Conservation (phyloP, 352 stramenopile species). For the Phytophthora rubi region DNA sequence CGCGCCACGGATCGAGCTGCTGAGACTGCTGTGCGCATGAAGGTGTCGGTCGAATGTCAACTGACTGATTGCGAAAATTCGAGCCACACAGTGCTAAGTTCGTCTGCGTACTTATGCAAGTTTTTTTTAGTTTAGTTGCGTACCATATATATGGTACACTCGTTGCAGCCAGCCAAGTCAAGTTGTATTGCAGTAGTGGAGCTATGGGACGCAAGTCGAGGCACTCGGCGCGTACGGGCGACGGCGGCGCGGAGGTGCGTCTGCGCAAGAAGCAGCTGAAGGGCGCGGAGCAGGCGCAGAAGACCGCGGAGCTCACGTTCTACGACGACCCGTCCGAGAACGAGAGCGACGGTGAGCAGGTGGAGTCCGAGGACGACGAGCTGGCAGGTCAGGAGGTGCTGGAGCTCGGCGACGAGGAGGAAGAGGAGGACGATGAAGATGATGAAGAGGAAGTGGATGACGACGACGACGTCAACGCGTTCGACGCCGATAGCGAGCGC, state of each 20-base stretch:
- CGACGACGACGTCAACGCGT: slow-evolving; percentile 55
- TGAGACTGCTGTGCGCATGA: slow-evolving; percentile 19
- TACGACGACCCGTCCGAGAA: slow-evolving; percentile 85
- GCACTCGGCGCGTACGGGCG: slow-evolving; percentile 76
- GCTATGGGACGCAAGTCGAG: slow-evolving; percentile 77
- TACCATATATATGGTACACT: not conserved
- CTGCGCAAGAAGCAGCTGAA: slow-evolving; percentile 72
- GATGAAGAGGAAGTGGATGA: slow-evolving; percentile 37
- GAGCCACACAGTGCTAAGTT: slow-evolving; percentile 22
- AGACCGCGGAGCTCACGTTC: slow-evolving; percentile 82
- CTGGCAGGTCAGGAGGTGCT: slow-evolving; percentile 73
- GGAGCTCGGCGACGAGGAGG: slow-evolving; percentile 58
- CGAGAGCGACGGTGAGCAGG: slow-evolving; percentile 63
- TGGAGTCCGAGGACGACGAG: slow-evolving; percentile 67
- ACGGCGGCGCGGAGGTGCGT: slow-evolving; percentile 77
- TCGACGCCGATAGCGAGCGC: slow-evolving; percentile 70
- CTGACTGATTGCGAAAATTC: not conserved
- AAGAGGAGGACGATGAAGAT: slow-evolving; percentile 56
- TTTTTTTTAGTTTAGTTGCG: not conserved
- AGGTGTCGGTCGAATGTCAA: not conserved
- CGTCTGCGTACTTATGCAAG: not conserved
- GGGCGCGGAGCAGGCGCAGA: slow-evolving; percentile 58
- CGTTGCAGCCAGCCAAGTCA: slow-evolving; percentile 25
- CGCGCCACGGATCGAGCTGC: slow-evolving; percentile 19
- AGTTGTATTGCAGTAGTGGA: slow-evolving; percentile 4